Percentiles rank a stretch among this genome's conserved stretches.
Conservation (phyloP, 1,284 basidiomycete genomes). For the Meira miltonrushii region DNA sequence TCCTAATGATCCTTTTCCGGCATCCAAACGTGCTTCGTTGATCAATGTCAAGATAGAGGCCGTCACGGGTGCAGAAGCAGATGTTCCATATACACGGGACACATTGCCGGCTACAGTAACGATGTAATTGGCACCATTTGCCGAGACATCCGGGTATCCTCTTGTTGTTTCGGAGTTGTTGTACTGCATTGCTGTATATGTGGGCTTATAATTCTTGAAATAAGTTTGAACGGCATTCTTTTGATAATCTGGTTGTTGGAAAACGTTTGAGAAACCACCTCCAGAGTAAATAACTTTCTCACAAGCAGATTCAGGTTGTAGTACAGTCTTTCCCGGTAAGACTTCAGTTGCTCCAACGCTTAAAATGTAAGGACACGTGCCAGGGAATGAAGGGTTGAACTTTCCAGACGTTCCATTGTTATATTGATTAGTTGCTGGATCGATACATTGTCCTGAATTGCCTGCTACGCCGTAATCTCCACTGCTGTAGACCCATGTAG, state of each 20-base stretch:
- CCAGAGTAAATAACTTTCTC: constrained; percentile 49
- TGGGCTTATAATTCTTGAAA: constrained; percentile 57
- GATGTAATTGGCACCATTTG: constrained; percentile 57
- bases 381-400: constrained; percentile 16
- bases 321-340: background rate
- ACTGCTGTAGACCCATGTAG: constrained; percentile 59
- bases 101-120: constrained; percentile 33
- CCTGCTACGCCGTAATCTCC: constrained; percentile 32
- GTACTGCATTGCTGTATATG: constrained; percentile 57
- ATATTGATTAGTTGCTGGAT: constrained; percentile 54
- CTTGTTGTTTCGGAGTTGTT: constrained; percentile 57
- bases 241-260: constrained; percentile 56
- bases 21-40: constrained; percentile 10
- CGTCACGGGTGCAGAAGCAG: constrained; percentile 11
- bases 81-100: constrained; percentile 12
- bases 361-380: constrained; percentile 18
- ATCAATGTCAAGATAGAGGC: constrained; percentile 14
- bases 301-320: constrained; percentile 10
- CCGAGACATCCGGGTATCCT: constrained; percentile 65
- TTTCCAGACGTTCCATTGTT: constrained; percentile 14
- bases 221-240: constrained; percentile 57
- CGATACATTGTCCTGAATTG: constrained; percentile 55
- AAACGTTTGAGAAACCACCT: constrained; percentile 60
- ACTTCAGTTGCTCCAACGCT: constrained; percentile 19
- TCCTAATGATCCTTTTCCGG: constrained; percentile 14